Conservation (phyloP, 768 basidiomycete species). For the Rhizopogon salebrosus region DNA sequence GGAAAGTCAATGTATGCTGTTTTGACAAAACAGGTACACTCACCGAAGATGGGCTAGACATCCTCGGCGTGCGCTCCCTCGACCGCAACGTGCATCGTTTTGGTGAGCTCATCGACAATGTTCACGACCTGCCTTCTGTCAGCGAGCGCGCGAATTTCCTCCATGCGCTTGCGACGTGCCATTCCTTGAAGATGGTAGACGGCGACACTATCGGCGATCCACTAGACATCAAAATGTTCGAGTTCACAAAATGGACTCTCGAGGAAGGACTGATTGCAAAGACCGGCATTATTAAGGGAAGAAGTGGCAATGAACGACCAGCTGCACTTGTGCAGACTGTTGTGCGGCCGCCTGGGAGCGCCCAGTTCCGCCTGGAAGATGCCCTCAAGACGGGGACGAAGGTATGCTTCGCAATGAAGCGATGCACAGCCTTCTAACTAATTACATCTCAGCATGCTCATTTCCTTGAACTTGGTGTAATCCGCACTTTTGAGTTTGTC, state of each 20-base stretch:
- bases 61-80: conserved; percentile 85
- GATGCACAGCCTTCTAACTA: background rate
- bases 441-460: conserved; percentile 73
- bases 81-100: conserved; percentile 76
- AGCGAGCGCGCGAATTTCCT: conserved; percentile 77
- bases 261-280: conserved; percentile 83
- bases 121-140: conserved; percentile 76
- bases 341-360: conserved; percentile 92
- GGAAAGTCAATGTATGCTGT: conserved; percentile 95
- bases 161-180: conserved; percentile 93
- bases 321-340: conserved; percentile 93
- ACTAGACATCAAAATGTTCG: conserved; percentile 96
- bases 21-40: conserved; percentile 99
- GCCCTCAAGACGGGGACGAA: conserved; percentile 80
- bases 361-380: conserved; percentile 86
- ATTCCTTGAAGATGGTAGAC: conserved; percentile 88
- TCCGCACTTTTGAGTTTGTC: conserved; percentile 94
- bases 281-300: conserved; percentile 65
- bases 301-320: conserved; percentile 58
- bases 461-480: conserved; percentile 95
- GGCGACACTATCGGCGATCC: conserved; percentile 92
- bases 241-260: conserved; percentile 92
- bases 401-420: conserved; percentile 36
- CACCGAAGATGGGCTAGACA: conserved; percentile 96
- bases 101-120: conserved; percentile 84